These are phyloP conservation scores for Pyrenochaeta sp. DNA, from an alignment of 2,329 filamentous ascomycete species.

Conservation along the genomic window DNA sequence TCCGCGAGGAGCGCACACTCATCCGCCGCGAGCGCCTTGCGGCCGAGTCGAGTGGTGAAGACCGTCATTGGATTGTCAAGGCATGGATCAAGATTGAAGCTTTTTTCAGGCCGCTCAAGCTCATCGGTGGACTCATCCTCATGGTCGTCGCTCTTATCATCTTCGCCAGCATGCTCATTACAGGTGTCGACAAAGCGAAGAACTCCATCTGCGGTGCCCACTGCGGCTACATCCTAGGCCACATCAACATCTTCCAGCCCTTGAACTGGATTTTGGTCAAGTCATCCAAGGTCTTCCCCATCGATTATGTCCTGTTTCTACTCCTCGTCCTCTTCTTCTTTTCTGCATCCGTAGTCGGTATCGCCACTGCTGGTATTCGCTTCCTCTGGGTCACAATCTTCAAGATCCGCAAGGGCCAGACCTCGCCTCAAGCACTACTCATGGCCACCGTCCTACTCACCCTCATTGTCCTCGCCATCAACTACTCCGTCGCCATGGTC, in stretches of 20 bases:
- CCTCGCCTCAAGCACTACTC: constrained; percentile 88
- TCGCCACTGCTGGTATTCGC: constrained; percentile 87
- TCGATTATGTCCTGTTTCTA: constrained; percentile 91
- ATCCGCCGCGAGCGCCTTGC: constrained; percentile 88
- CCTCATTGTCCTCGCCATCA: constrained; percentile 87
- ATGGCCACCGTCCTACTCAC: constrained; percentile 91
- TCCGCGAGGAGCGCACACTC: constrained; percentile 90
- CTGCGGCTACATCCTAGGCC: constrained; percentile 90
- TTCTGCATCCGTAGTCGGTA: constrained; percentile 83
- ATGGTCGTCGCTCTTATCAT: constrained; percentile 77
- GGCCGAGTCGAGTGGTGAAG: constrained; percentile 80
- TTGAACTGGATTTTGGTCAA: constrained; percentile 89
- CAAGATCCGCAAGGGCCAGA: constrained; percentile 86
- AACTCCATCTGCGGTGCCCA: constrained; percentile 91
- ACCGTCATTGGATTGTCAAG: constrained; percentile 75
- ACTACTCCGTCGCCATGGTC: constrained; percentile 91
- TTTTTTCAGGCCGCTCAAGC: constrained; percentile 85
- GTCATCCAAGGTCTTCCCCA: constrained; percentile 82
- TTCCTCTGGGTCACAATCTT: constrained; percentile 97
- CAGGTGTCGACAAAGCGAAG: constrained; percentile 92
- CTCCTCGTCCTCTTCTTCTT: constrained; percentile 88
- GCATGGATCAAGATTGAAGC: constrained; percentile 83
- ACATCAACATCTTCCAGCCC: constrained; percentile 93
- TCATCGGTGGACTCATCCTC: constrained; percentile 82
- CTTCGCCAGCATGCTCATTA: constrained; percentile 93